Percentiles rank a stretch among this genome's conserved stretches.
These are phyloP conservation scores for Osmanthus fragrans DNA, from an alignment of 257 asterid genomes.

Conservation along the genomic window DNA sequence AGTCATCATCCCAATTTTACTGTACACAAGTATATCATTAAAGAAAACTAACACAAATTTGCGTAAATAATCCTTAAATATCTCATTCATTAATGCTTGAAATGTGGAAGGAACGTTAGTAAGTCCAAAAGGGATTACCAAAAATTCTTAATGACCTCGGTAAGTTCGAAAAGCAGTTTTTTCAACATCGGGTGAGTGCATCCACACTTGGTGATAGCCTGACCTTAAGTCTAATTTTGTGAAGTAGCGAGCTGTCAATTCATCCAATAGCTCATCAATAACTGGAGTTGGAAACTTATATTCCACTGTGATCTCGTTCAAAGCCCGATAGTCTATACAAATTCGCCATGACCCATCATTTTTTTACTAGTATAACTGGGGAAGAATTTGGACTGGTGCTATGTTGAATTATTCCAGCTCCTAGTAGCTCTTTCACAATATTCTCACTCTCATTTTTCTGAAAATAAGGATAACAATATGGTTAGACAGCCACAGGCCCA, in stretches of 20 bases:
- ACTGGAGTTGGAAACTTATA: too few species aligned
- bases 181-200: not conserved
- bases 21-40: constrained; percentile 7
- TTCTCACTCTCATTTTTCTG: too few species aligned
- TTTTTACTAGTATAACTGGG: too few species aligned
- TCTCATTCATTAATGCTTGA: constrained; percentile 1
- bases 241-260: not conserved
- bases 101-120: not conserved
- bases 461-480: too few species aligned
- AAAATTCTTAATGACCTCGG: not conserved
- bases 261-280: not conserved
- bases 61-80: not conserved
- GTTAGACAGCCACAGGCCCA: too few species aligned
- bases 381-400: too few species aligned
- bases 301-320: too few species aligned
- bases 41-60: constrained; percentile 1
- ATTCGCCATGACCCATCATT: too few species aligned
- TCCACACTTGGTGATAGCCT: constrained; percentile 3
- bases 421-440: too few species aligned
- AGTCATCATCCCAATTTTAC: not conserved
- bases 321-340: too few species aligned
- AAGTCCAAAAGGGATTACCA: not conserved
- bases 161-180: not conserved
- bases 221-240: not conserved
- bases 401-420: too few species aligned